Conservation (phyloP, 495 filamentous ascomycete species). For the Acidiella bohemica region DNA sequence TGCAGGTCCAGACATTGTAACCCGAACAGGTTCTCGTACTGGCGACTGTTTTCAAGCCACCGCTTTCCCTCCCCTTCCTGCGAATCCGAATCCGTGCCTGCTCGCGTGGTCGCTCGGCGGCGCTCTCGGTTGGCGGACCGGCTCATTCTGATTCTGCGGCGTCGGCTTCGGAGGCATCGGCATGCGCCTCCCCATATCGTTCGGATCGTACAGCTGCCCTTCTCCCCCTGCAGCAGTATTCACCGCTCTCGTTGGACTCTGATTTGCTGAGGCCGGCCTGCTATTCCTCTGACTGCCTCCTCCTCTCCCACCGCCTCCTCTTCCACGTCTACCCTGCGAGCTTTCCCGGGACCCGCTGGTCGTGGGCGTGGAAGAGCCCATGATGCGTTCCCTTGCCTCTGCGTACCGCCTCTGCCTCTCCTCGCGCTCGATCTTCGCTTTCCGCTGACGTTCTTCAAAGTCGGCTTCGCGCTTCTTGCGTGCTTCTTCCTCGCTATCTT, state of each 20-base stretch:
- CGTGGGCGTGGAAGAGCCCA: slow-evolving; percentile 45
- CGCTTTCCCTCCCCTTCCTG: slow-evolving; percentile 9
- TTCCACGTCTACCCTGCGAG: slow-evolving; percentile 23
- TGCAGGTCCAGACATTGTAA: no score
- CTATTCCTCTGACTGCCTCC: slow-evolving; percentile 30
- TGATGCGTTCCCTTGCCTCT: slow-evolving; percentile 70
- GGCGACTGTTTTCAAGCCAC: no score
- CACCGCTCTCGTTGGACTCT: slow-evolving; percentile 27
- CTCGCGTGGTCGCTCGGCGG: not conserved
- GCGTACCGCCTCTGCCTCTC: slow-evolving; percentile 84
- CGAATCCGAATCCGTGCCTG: slow-evolving; percentile 7
- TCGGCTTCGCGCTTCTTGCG: slow-evolving; percentile 39
- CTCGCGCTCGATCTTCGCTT: slow-evolving; percentile 61
- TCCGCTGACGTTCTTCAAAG: slow-evolving; percentile 58
- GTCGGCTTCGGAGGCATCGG: slow-evolving; percentile 28
- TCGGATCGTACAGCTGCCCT: slow-evolving; percentile 67
- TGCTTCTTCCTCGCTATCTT: slow-evolving; percentile 55
- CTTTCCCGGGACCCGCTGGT: slow-evolving; percentile 53
- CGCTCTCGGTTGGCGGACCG: slow-evolving; percentile 5
- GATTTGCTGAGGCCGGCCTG: slow-evolving; percentile 35
- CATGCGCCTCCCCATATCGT: slow-evolving; percentile 36
- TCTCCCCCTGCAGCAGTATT: slow-evolving; percentile 23
- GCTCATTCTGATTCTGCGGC: slow-evolving; percentile 1
- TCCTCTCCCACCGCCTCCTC: slow-evolving; percentile 15
- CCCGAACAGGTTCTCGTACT: no score